Percentiles rank a stretch among this genome's conserved stretches.
These are phyloP conservation scores for Backusella australiensis DNA, from an alignment of 192 early-diverging fungal species.

Conservation along the genomic window DNA sequence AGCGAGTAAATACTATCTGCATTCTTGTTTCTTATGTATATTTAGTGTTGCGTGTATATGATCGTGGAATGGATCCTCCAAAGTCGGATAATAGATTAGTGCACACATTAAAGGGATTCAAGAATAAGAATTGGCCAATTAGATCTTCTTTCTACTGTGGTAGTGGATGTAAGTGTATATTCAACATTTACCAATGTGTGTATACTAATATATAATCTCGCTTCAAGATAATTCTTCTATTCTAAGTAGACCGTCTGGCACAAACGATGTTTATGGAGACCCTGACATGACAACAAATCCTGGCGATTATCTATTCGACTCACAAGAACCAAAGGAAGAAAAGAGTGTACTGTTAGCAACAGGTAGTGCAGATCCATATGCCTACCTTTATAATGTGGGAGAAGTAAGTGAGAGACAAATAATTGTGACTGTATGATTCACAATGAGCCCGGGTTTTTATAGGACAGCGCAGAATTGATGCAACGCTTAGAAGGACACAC, in stretches of 20 bases:
- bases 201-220: background rate
- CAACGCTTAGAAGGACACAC: slow-evolving; percentile 92
- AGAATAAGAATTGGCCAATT: slow-evolving; percentile 96
- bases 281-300: slow-evolving; percentile 6
- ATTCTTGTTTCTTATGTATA: background rate
- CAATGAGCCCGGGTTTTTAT: background rate
- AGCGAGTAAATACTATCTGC: background rate
- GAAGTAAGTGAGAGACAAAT: slow-evolving; percentile 30
- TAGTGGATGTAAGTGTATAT: slow-evolving; percentile 57
- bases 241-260: slow-evolving; percentile 19
- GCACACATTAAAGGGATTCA: slow-evolving; percentile 86
- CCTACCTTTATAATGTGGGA: slow-evolving; percentile 72
- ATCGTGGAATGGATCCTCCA: slow-evolving; percentile 80
- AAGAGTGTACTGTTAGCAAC: slow-evolving; percentile 70
- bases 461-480: slow-evolving; percentile 55
- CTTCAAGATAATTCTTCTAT: slow-evolving; percentile 34
- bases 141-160: slow-evolving; percentile 79
- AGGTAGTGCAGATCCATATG: slow-evolving; percentile 80
- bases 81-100: slow-evolving; percentile 64
- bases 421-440: background rate
- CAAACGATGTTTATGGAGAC: slow-evolving; percentile 21
- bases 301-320: slow-evolving; percentile 34
- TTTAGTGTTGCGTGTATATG: slow-evolving; percentile 87
- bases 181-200: background rate
- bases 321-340: slow-evolving; percentile 45